phyloP scores from a whole-genome alignment of 495 filamentous ascomycete species.

The Penicillium bialowiezense region DNA sequence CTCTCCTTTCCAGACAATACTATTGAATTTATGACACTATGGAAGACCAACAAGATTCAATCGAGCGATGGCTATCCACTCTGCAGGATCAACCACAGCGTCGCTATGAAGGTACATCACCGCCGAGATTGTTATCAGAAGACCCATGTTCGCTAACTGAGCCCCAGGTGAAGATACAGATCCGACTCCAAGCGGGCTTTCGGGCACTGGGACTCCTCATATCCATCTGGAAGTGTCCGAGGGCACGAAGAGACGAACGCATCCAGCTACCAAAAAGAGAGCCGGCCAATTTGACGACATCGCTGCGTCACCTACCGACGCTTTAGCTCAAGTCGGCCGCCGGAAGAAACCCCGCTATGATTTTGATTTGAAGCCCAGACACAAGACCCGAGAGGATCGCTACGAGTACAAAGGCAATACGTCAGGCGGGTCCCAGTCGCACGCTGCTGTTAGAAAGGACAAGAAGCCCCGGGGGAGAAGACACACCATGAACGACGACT shows the following conservation, averaged over 20 bases:
- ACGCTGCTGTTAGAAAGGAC: slow-evolving; percentile 35
- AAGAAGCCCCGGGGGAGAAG: slow-evolving; percentile 34
- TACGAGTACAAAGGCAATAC: slow-evolving; percentile 41
- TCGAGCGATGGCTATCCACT: not conserved
- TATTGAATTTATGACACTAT: not conserved
- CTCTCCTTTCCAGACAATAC: not conserved
- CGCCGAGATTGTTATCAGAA: not conserved
- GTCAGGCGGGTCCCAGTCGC: slow-evolving; percentile 18
- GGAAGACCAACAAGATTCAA: not conserved
- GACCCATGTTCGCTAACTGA: too few relatives aligned
- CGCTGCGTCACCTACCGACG: not conserved
- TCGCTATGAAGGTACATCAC: not conserved
- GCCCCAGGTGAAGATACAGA: not conserved
- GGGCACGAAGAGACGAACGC: not conserved
- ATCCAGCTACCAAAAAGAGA: not conserved
- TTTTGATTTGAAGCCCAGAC: slow-evolving; percentile 59
- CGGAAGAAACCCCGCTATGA: slow-evolving; percentile 1
- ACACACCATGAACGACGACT: slow-evolving; percentile 56
- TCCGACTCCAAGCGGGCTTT: too few relatives aligned
- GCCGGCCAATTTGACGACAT: not conserved
- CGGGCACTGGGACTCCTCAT: not conserved
- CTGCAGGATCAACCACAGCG: not conserved
- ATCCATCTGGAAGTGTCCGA: not conserved
- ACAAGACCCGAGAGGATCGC: slow-evolving; percentile 59
- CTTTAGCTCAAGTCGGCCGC: too few relatives aligned